phyloP scores from a whole-genome alignment of 306 rosid species.

The Malus domestica region DNA sequence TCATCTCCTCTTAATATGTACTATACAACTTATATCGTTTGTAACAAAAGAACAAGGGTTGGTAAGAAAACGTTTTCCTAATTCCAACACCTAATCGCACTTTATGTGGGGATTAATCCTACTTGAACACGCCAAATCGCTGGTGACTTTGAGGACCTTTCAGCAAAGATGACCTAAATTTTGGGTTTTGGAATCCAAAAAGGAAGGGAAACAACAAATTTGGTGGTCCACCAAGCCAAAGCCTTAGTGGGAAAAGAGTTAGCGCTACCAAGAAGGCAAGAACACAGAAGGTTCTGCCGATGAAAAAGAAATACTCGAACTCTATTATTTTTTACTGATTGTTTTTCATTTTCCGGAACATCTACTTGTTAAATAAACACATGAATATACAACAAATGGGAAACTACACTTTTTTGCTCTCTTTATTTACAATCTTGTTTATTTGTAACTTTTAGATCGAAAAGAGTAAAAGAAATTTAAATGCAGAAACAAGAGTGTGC shows the following conservation, averaged over 20 bases:
- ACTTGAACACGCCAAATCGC: not conserved
- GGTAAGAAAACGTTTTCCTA: not conserved
- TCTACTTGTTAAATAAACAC: no score
- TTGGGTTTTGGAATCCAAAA: constrained; percentile 10
- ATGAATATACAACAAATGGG: not conserved
- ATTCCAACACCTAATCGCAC: not conserved
- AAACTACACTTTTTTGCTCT: not conserved
- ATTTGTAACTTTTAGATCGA: no score
- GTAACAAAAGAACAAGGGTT: not conserved
- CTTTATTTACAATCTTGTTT: no score
- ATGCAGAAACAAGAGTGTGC: no score
- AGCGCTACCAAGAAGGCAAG: not conserved
- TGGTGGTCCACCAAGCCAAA: constrained; percentile 13
- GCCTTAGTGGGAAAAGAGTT: not conserved
- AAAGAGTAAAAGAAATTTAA: no score
- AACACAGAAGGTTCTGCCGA: not conserved
- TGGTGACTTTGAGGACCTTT: not conserved
- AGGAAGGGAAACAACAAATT: not conserved
- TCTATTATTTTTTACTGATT: not conserved
- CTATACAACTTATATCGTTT: no score
- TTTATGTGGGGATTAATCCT: not conserved
- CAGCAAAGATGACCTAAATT: not conserved
- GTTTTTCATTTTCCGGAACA: not conserved
- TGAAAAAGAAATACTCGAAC: not conserved
- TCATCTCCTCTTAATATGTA: no score